Percentiles rank a stretch among this genome's conserved stretches.
These are phyloP conservation scores for Xerocomus nothofagi DNA, from an alignment of 1,284 basidiomycete genomes.

Conservation along the genomic window DNA sequence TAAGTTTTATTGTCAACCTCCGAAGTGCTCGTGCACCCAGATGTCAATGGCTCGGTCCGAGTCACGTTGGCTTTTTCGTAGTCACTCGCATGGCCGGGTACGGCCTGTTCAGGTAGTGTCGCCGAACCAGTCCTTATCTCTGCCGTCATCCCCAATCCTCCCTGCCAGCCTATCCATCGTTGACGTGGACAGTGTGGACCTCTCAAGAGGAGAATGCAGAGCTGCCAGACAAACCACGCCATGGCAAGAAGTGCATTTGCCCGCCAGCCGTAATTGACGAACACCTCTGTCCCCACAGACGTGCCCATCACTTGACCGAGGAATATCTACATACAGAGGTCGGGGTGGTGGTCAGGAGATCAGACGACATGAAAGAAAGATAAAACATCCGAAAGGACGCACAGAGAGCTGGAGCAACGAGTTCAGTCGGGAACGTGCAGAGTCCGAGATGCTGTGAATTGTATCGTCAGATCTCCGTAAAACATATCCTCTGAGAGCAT, in stretches of 20 bases:
- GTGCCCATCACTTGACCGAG: constrained; percentile 53
- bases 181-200: constrained; percentile 15
- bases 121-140: background rate
- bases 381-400: too few species aligned
- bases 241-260: constrained; percentile 45
- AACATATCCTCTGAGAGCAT: background rate
- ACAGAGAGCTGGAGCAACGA: constrained; percentile 15
- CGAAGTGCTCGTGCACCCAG: background rate
- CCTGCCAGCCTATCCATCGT: constrained; percentile 23
- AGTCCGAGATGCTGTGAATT: constrained; percentile 20
- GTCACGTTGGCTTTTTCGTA: constrained; percentile 5
- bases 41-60: background rate
- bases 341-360: background rate
- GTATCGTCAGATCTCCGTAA: background rate
- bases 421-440: constrained; percentile 23
- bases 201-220: constrained; percentile 35
- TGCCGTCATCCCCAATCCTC: constrained; percentile 1
- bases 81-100: background rate
- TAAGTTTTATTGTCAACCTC: background rate
- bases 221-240: constrained; percentile 41
- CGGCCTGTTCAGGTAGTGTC: too few species aligned
- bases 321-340: constrained; percentile 32
- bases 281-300: constrained; percentile 50
- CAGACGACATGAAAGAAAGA: background rate
- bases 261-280: constrained; percentile 50